Percentiles rank a stretch among this genome's conserved stretches.
phyloP scores from a whole-genome alignment of 2,329 filamentous ascomycete genomes.

The Claviceps quebecensis region DNA sequence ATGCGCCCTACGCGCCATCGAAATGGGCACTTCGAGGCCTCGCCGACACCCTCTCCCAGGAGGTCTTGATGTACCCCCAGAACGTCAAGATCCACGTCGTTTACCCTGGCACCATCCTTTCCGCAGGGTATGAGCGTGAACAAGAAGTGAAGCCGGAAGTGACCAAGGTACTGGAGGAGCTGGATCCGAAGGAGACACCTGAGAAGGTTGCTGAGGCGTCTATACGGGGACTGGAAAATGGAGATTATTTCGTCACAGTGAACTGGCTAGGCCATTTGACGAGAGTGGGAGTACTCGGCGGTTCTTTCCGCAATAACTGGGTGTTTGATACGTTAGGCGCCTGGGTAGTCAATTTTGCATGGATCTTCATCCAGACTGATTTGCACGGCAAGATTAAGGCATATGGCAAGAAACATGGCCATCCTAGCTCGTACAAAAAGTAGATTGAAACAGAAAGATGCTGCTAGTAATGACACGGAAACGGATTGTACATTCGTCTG shows the following conservation, averaged over 20 bases:
- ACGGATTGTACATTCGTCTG: too few species aligned
- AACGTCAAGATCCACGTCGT: constrained; percentile 70
- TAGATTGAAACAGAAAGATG: neutral
- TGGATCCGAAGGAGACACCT: constrained; percentile 67
- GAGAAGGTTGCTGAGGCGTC: constrained; percentile 60
- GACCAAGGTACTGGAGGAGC: constrained; percentile 65
- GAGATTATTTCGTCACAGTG: constrained; percentile 67
- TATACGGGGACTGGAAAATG: constrained; percentile 63
- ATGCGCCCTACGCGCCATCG: constrained; percentile 66
- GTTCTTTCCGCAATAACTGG: constrained; percentile 43
- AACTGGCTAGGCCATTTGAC: constrained; percentile 59
- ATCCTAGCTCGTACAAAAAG: constrained; percentile 36
- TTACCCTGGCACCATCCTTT: constrained; percentile 70
- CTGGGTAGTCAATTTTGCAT: constrained; percentile 38
- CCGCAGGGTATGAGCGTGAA: constrained; percentile 62
- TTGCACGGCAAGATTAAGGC: constrained; percentile 43
- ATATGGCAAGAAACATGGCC: constrained; percentile 43
- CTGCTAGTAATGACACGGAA: too few species aligned
- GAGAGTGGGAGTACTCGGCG: constrained; percentile 45
- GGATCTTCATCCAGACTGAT: constrained; percentile 42
- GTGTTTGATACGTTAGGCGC: constrained; percentile 43
- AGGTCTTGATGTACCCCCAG: constrained; percentile 75
- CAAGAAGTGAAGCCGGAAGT: constrained; percentile 67
- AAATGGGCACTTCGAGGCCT: constrained; percentile 78
- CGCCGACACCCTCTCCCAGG: constrained; percentile 70